A percentile compares a stretch with the other conserved stretches of the same genome.
Conservation (phyloP, 306 rosid genomes). For the Dryas octopetala region DNA sequence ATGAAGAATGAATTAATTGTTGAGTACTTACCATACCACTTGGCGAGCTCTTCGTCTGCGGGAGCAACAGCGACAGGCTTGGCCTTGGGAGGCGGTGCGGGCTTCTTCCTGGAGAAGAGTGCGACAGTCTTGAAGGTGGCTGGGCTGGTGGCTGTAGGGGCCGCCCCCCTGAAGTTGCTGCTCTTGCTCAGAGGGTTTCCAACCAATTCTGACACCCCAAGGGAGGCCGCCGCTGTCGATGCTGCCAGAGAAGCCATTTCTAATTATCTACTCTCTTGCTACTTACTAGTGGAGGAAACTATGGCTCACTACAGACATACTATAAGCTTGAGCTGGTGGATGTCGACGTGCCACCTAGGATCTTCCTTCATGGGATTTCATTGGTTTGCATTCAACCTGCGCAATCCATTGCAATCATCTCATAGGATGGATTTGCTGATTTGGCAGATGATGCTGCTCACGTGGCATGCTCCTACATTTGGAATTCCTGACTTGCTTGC, state of each 20-base stretch:
- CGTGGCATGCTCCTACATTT: conserved; percentile 33
- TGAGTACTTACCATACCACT: conserved; percentile 94
- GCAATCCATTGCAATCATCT: conserved; percentile 65
- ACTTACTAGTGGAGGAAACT: neutral
- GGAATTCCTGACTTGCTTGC: neutral
- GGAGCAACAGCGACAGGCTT: conserved; percentile 55
- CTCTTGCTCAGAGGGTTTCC: conserved; percentile 54
- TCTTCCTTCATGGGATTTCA: conserved; percentile 36
- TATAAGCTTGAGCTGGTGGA: conserved; percentile 79
- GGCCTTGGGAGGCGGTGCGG: conserved; percentile 57
- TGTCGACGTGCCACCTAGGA: conserved; percentile 72
- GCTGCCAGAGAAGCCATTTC: conserved; percentile 78
- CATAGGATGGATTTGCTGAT: conserved; percentile 51
- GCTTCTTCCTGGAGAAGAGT: conserved; percentile 72
- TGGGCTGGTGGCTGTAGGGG: conserved; percentile 60
- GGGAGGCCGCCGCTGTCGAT: conserved; percentile 65
- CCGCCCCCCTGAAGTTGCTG: conserved; percentile 53
- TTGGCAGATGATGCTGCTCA: conserved; percentile 58
- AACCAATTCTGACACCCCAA: conserved; percentile 90
- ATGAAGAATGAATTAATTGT: neutral
- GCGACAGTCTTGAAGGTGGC: conserved; percentile 75
- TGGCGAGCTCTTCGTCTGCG: conserved; percentile 79
- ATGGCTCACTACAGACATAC: conserved; percentile 23
- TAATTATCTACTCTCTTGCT: neutral
- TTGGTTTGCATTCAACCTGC: conserved; percentile 45